Conservation (phyloP, 768 basidiomycete genomes). For the Kwoniella sp. region DNA sequence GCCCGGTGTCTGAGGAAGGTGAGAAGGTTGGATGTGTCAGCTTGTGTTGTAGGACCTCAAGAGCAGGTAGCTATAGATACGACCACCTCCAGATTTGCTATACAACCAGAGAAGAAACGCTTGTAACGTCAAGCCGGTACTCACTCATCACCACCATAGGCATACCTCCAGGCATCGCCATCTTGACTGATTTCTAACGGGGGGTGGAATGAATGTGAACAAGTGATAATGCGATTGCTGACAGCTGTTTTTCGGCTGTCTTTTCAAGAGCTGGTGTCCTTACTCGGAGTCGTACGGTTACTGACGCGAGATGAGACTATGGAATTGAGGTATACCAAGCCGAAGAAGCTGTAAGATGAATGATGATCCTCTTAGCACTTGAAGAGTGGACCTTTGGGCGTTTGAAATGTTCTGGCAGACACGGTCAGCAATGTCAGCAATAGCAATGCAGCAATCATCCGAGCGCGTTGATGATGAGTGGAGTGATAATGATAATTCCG, state of each 20-base stretch:
- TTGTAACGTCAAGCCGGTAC: conserved; percentile 10
- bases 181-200: conserved; percentile 14
- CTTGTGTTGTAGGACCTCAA: too few species aligned
- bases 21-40: not conserved
- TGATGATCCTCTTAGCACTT: not conserved
- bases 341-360: not conserved
- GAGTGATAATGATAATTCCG: conserved; percentile 12
- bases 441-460: too few species aligned
- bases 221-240: not conserved
- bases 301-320: too few species aligned
- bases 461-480: conserved; percentile 4
- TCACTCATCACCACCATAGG: conserved; percentile 52
- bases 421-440: conserved; percentile 1
- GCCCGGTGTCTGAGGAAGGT: conserved; percentile 73
- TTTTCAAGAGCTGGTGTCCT: too few species aligned
- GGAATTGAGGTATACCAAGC: too few species aligned
- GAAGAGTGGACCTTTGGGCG: not conserved
- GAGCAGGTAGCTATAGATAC: too few species aligned
- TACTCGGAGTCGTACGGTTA: too few species aligned
- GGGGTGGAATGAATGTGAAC: not conserved
- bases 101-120: too few species aligned
- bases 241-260: not conserved
- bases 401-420: conserved; percentile 25
- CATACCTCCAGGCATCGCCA: conserved; percentile 38
- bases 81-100: too few species aligned